A percentile compares a stretch with the other conserved stretches of the same genome.
phyloP scores from a whole-genome alignment of 2,329 filamentous ascomycete species.

The Nemania diffusa region DNA sequence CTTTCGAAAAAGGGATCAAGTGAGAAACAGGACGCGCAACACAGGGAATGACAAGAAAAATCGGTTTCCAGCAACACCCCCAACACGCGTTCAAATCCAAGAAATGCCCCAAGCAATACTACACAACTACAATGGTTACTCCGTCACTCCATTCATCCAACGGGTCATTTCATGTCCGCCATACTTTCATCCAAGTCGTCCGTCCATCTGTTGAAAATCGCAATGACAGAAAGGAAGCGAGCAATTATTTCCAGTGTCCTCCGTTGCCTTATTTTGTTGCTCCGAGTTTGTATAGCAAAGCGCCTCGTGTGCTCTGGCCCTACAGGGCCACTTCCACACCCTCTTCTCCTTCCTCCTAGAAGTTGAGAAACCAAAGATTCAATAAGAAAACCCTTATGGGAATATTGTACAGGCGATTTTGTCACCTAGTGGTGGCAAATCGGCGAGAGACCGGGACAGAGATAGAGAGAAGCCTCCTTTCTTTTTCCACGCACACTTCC shows the following conservation, averaged over 20 bases:
- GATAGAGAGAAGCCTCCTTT: conserved; percentile 15
- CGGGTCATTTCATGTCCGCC: conserved; percentile 33
- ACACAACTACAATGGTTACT: conserved; percentile 32
- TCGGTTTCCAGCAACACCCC: conserved; percentile 26
- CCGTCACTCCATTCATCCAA: conserved; percentile 37
- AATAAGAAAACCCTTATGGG: conserved; percentile 24
- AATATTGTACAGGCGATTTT: conserved; percentile 36
- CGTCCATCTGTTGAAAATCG: conserved; percentile 25
- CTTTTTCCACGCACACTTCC: conserved; percentile 3
- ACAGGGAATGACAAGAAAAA: conserved; percentile 26
- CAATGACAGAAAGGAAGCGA: conserved; percentile 22
- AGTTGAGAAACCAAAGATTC: conserved; percentile 22
- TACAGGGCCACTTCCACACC: conserved; percentile 8
- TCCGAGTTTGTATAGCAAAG: conserved; percentile 19
- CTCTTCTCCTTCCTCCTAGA: conserved; percentile 17
- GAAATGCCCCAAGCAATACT: conserved; percentile 25
- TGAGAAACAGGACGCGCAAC: conserved; percentile 17
- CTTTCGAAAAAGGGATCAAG: conserved; percentile 29
- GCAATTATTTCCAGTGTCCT: conserved; percentile 20
- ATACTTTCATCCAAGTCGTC: conserved; percentile 34
- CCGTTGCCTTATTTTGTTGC: conserved; percentile 15
- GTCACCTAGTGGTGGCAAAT: conserved; percentile 19
- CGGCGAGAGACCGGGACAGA: conserved; percentile 16
- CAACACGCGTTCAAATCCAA: conserved; percentile 25
- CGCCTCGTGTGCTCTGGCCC: conserved; percentile 21